phyloP scores from a whole-genome alignment of 768 basidiomycete genomes.

The Antrodiella citrinella region DNA sequence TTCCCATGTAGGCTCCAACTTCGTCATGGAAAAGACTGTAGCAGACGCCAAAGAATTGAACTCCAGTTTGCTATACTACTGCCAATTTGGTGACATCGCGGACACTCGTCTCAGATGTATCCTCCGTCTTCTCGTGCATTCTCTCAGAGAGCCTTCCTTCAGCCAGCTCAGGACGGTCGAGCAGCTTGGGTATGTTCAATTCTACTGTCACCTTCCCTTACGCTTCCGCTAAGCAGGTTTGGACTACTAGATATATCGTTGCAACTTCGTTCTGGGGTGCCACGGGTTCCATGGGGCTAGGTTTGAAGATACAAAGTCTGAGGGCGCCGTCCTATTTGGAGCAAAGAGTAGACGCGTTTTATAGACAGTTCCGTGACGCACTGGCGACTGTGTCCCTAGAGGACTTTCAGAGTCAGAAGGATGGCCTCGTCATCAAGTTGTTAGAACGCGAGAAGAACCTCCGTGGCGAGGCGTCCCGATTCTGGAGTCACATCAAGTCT shows the following conservation, averaged over 20 bases:
- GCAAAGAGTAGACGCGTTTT: slow-evolving; percentile 19
- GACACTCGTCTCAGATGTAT: slow-evolving; percentile 29
- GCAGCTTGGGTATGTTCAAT: slow-evolving; percentile 35
- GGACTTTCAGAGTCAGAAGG: slow-evolving; percentile 12
- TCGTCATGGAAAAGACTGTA: slow-evolving; percentile 28
- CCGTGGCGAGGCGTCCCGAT: slow-evolving; percentile 16
- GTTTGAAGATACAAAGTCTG: slow-evolving; percentile 19
- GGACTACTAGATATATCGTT: slow-evolving; percentile 16
- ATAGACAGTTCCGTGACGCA: slow-evolving; percentile 9
- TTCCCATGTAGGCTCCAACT: slow-evolving; percentile 25
- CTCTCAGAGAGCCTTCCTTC: slow-evolving; percentile 40
- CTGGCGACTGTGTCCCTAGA: slow-evolving; percentile 9
- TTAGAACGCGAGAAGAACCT: slow-evolving; percentile 20
- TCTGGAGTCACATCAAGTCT: slow-evolving; percentile 16
- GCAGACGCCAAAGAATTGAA: slow-evolving; percentile 40
- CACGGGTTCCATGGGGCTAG: slow-evolving; percentile 15
- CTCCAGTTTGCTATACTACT: slow-evolving; percentile 37
- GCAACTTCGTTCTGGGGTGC: slow-evolving; percentile 6
- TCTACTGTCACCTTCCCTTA: background rate
- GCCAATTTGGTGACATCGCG: slow-evolving; percentile 36
- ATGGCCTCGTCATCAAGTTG: slow-evolving; percentile 16
- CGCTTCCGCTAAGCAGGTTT: background rate
- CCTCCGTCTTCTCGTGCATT: slow-evolving; percentile 33
- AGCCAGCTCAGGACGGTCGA: slow-evolving; percentile 44
- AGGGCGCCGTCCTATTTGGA: slow-evolving; percentile 17